Base-by-base conservation (phyloP, 2,329 filamentous ascomycete species). In the Claviceps spartinae region DNA sequence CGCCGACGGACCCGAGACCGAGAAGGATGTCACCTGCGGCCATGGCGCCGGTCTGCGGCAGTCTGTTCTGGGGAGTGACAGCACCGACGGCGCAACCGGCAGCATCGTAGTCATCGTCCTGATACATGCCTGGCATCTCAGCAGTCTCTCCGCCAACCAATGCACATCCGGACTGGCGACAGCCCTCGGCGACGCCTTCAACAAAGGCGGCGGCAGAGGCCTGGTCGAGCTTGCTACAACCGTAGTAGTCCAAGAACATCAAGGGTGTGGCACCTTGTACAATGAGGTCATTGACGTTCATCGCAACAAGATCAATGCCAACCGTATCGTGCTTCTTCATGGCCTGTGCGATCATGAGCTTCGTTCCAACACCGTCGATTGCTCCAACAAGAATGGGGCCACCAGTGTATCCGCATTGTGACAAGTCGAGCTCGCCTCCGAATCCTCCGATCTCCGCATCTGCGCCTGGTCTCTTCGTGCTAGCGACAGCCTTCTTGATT, bases 251-350 rank as follows among this genome's bases (percentile, higher is more conserved):
- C 56, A 97, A 82, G 78, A 98, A 97, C 76, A 93, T 93, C 57
- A 97, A 77, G 2, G 93, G 90, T 60, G 93, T 88, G 13, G 93
- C 93, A 51, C 93, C 93, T 72, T 97, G 90, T 8, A 97, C 93
- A 49, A 98, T 84, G 0, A 98, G 77, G 63, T 98, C 93, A 68
- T 98, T 98, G 65, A 97, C 93, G 67, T 96, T 97, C 91, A 97
- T 97, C 59, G 93, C 93, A 4, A 98, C 93, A 38, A 98, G 79
- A 65, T 98, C 93, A 60, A 98, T 89, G 55, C 93, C 93, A 11
- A 98, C 91, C 3, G 90, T 95, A 67, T 91, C 83, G 69, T 96
- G 93, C 70, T 94, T 88, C 60, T 82, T 78, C 72, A 94, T 86
- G 13, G 82, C 80, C 65, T 96, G 91, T 0, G 93, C 93, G 62